Base-by-base conservation (phyloP, 2,329 filamentous ascomycete genomes). In the Penicillium sclerotiorum region DNA sequence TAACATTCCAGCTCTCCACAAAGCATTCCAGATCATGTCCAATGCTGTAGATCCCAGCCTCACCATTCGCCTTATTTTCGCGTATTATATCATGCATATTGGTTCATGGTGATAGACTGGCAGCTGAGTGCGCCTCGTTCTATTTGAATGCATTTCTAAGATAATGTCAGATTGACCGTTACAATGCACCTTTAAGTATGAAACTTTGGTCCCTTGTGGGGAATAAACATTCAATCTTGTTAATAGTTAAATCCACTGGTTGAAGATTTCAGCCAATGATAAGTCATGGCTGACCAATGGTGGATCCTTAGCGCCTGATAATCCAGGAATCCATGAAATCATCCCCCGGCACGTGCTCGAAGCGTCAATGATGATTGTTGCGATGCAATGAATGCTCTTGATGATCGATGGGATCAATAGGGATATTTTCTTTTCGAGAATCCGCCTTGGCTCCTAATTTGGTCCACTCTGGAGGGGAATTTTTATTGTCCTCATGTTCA, bases 341-440 rank as follows among this genome's bases (percentile, higher is more conserved):
- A 27, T 37, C 13, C 6, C 21, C 13, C 27, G 25, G 57, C 59
- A 62, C 59, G 59, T 62, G 59, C 59, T 8, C 47, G 38, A 38
- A 36, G 40, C 40, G 45, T 47, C 48, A 45, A 49, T 45, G 36
- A 20, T 48, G 45, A 48, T 48, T 48, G 45, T 48, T 41, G 45
- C 45, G 25, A 41, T 47, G 21, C 22, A 33, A n/a, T 41, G 23
- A 21, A 33, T 41, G 38, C 20, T n/a, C n/a, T n/a, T n/a, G n/a
- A n/a, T n/a, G 23, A 41, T 41, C 38, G 23, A 20, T 15, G 38
- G 27, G 40, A 17, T 33, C 20, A 21, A 43, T 23, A 27, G 22
- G 15, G 22, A 40, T 40, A 27, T 12, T 17, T 9, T 13, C 25
- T 12, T 17, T 9, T 13, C 25, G 25, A 28, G 25, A 28, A 28